Percentiles rank a stretch among this genome's conserved stretches.
Conservation (phyloP, 345 rosid genomes). For the Ceriops zippeliana region DNA sequence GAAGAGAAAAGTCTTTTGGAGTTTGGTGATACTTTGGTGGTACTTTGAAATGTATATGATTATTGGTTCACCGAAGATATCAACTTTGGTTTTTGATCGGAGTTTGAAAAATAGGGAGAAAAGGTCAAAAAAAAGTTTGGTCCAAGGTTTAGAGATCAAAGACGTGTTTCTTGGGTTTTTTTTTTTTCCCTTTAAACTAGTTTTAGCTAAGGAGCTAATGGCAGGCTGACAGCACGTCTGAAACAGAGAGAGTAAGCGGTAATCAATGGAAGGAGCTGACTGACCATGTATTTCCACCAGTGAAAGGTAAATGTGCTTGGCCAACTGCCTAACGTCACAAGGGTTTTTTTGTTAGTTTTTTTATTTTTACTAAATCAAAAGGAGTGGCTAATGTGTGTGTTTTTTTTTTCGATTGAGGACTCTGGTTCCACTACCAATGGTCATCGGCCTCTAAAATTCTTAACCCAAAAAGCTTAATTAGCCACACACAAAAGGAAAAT, state of each 20-base stretch:
- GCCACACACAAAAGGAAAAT: neutral
- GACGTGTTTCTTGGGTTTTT: no score
- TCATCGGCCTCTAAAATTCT: no score
- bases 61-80: neutral
- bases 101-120: neutral
- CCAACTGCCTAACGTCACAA: neutral
- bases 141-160: neutral
- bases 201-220: neutral
- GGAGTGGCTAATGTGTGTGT: no score
- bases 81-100: neutral
- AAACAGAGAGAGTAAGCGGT: neutral
- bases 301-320: neutral
- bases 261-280: no score
- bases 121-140: conserved; percentile 9
- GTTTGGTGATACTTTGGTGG: neutral
- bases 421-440: neutral
- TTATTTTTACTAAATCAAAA: no score
- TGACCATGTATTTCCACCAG: neutral
- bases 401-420: neutral
- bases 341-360: neutral
- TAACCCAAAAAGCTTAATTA: no score
- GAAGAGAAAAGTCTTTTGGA: neutral
- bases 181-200: no score
- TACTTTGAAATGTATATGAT: neutral
- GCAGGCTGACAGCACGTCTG: neutral